Conservation (phyloP, 768 basidiomycete species). For the Suillus clintonianus region DNA sequence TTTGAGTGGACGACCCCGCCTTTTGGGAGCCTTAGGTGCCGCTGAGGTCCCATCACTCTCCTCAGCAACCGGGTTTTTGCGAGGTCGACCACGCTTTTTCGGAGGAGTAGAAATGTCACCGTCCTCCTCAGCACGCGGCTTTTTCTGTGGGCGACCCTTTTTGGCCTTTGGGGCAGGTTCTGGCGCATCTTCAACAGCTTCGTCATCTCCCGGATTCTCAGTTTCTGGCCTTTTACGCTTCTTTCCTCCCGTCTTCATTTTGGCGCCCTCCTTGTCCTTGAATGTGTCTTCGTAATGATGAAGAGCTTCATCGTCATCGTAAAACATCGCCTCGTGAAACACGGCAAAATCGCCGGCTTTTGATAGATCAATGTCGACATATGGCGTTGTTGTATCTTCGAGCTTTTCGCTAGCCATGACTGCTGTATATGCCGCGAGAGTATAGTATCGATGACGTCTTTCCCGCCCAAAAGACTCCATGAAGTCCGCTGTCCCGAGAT, state of each 20-base stretch:
- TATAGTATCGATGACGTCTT: slow-evolving; percentile 84
- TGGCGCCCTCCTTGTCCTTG: slow-evolving; percentile 32
- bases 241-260: slow-evolving; percentile 10
- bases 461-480: slow-evolving; percentile 87
- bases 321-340: slow-evolving; percentile 55
- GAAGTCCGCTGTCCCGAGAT: slow-evolving; percentile 67
- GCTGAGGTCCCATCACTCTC: slow-evolving; percentile 2
- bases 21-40: slow-evolving; percentile 21
- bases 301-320: slow-evolving; percentile 44
- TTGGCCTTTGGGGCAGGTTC: slow-evolving; percentile 38
- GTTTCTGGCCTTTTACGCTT: slow-evolving; percentile 31
- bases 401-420: slow-evolving; percentile 68
- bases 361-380: slow-evolving; percentile 47
- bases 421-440: slow-evolving; percentile 63
- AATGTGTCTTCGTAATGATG: slow-evolving; percentile 51
- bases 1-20: slow-evolving; percentile 42
- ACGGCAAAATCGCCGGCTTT: slow-evolving; percentile 56
- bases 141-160: slow-evolving; percentile 52
- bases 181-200: slow-evolving; percentile 15
- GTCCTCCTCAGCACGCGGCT: slow-evolving; percentile 15
- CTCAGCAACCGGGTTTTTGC: slow-evolving; percentile 20
- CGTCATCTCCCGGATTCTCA: slow-evolving; percentile 26
- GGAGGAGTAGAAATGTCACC: slow-evolving; percentile 14
- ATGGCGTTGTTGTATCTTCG: slow-evolving; percentile 47
- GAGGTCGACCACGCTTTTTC: slow-evolving; percentile 40